These are phyloP conservation scores for Hemisphaericaspora nanyangensis DNA, from an alignment of 805 yeast species.

Conservation along the genomic window DNA sequence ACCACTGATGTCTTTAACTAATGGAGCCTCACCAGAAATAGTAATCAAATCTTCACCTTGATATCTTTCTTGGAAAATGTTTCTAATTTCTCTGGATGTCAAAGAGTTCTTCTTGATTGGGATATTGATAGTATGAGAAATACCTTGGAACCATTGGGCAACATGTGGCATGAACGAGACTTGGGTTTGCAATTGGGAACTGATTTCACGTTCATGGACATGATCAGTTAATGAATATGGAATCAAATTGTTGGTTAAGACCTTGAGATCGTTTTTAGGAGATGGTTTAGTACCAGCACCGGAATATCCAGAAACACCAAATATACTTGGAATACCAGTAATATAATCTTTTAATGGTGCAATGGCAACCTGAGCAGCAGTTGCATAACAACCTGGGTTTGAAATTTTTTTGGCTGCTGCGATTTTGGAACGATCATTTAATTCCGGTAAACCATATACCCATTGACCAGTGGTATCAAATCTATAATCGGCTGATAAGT, in stretches of 20 bases:
- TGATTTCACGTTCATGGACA: conserved; percentile 92
- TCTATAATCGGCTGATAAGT: conserved; percentile 93
- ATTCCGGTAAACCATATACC: conserved; percentile 95
- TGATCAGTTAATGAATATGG: conserved; percentile 97
- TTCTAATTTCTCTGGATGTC: conserved; percentile 77
- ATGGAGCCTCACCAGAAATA: conserved; percentile 88
- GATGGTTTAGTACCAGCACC: conserved; percentile 99
- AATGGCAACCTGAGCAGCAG: conserved; percentile 92
- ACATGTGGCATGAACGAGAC: conserved; percentile 96
- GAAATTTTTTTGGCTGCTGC: conserved; percentile 76
- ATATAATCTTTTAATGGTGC: conserved; percentile 75
- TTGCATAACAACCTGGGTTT: conserved; percentile 99
- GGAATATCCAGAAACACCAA: conserved; percentile 97
- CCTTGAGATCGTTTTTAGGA: conserved; percentile 82
- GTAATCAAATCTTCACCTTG: conserved; percentile 82
- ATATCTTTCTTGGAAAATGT: conserved; percentile 82
- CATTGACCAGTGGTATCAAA: conserved; percentile 86
- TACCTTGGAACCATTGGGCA: conserved; percentile 99
- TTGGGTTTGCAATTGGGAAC: conserved; percentile 67
- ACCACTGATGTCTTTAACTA: conserved; percentile 86
- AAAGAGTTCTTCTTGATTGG: conserved; percentile 69
- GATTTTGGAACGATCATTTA: conserved; percentile 64
- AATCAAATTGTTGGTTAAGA: conserved; percentile 76
- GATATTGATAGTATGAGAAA: conserved; percentile 84
- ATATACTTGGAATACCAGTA: conserved; percentile 73